phyloP scores from a whole-genome alignment of 2,329 filamentous ascomycete species.

The Clathrospora elynae region DNA sequence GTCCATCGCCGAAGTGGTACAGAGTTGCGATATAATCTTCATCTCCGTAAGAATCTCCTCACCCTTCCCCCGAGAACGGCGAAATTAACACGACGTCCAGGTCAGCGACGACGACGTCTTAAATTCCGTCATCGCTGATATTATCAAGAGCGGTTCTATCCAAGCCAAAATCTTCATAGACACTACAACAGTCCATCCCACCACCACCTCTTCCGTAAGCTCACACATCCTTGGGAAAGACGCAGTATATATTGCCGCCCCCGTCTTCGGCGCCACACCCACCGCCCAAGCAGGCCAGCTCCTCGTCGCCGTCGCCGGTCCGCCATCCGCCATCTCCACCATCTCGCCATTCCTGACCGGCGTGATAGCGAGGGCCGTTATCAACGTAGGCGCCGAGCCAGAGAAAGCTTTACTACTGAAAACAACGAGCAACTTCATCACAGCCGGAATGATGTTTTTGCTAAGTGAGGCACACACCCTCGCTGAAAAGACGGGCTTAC shows the following conservation, averaged over 20 bases:
- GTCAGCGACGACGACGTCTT: constrained; percentile 53
- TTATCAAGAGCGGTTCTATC: constrained; percentile 25
- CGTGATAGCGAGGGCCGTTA: constrained; percentile 50
- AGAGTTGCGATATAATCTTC: constrained; percentile 34
- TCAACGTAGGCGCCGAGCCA: constrained; percentile 53
- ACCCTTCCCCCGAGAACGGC: background rate
- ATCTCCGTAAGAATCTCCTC: constrained; percentile 38
- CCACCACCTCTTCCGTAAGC: constrained; percentile 45
- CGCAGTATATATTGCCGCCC: constrained; percentile 51
- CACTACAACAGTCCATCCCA: constrained; percentile 58
- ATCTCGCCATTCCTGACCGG: constrained; percentile 51
- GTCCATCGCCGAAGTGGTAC: constrained; percentile 23
- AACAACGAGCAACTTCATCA: constrained; percentile 57
- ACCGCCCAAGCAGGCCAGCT: constrained; percentile 55
- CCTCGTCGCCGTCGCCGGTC: constrained; percentile 55
- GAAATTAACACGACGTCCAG: constrained; percentile 8
- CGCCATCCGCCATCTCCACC: constrained; percentile 40
- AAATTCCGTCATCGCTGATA: constrained; percentile 35
- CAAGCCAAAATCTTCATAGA: constrained; percentile 55
- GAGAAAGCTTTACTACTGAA: constrained; percentile 56
- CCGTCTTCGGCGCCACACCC: constrained; percentile 59
- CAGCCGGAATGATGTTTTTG: constrained; percentile 57
- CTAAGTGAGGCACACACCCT: constrained; percentile 58
- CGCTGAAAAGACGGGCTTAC: constrained; percentile 54
- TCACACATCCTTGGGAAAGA: constrained; percentile 31